These are phyloP conservation scores for Solanum sejunctum DNA, from an alignment of 257 asterid genomes.

Conservation along the genomic window DNA sequence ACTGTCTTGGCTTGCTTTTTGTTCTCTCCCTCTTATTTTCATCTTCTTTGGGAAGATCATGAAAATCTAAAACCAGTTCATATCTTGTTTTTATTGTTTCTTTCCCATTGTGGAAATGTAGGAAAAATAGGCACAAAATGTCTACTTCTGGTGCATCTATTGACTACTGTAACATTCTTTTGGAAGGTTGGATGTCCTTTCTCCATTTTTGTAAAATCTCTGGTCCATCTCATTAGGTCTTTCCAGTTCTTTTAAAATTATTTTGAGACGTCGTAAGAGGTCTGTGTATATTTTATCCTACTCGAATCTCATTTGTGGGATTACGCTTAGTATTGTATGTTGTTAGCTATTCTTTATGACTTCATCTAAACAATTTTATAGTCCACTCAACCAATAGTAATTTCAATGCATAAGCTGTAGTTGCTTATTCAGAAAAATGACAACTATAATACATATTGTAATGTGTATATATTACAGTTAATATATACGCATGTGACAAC, in stretches of 20 bases:
- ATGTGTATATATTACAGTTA: not conserved
- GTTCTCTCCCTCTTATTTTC: not conserved
- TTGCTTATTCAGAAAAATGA: not conserved
- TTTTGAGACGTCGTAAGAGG: no score
- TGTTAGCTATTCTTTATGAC: no score
- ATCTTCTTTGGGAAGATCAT: conserved; percentile 10
- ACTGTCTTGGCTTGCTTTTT: not conserved
- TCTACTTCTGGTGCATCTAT: conserved; percentile 13
- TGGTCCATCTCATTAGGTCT: not conserved
- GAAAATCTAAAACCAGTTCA: conserved; percentile 12
- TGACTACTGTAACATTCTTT: conserved; percentile 11
- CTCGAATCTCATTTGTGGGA: no score
- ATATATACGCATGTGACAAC: no score
- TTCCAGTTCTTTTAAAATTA: not conserved
- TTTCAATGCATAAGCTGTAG: not conserved
- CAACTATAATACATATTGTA: not conserved
- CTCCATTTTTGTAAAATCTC: not conserved
- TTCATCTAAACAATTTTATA: not conserved
- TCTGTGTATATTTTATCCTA: no score
- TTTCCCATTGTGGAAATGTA: conserved; percentile 3
- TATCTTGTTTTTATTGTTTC: not conserved
- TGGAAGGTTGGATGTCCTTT: conserved; percentile 17
- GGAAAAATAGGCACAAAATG: conserved; percentile 23
- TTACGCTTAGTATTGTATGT: no score
- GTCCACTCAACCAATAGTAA: not conserved